These are phyloP conservation scores for Trichoderma asperelloides DNA, from an alignment of 495 filamentous ascomycete genomes.

Conservation along the genomic window DNA sequence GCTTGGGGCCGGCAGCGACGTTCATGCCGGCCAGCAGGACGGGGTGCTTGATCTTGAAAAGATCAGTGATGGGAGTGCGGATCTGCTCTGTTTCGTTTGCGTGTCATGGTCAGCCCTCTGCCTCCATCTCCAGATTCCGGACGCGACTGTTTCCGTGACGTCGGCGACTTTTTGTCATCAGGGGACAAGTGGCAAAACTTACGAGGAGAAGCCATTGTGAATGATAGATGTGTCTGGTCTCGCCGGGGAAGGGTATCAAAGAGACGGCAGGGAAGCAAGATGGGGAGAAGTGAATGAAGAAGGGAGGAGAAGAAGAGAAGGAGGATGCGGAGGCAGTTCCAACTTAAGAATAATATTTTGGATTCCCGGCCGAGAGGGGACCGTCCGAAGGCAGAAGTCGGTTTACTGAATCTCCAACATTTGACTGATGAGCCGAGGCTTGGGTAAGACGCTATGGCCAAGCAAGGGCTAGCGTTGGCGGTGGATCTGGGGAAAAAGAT, in stretches of 20 bases:
- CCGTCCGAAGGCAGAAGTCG: neutral
- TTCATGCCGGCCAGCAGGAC: constrained; percentile 97
- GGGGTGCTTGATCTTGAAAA: constrained; percentile 95
- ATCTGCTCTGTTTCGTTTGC: constrained; percentile 63
- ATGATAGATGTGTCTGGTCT: constrained; percentile 6
- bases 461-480: neutral
- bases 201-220: constrained; percentile 77
- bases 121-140: neutral
- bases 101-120: constrained; percentile 18
- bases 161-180: no score
- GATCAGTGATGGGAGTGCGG: constrained; percentile 83
- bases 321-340: no score
- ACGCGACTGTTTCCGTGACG: neutral
- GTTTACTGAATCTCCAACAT: constrained; percentile 4
- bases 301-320: constrained; percentile 2
- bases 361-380: constrained; percentile 2
- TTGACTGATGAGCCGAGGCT: constrained; percentile 6
- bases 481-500: constrained; percentile 12
- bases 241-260: constrained; percentile 11
- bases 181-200: constrained; percentile 29
- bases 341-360: constrained; percentile 5
- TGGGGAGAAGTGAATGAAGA: constrained; percentile 9
- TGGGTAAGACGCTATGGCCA: neutral
- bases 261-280: neutral
- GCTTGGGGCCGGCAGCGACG: constrained; percentile 93